These are phyloP conservation scores for Colletotrichum navitas DNA, from an alignment of 2,329 filamentous ascomycete genomes.

Conservation along the genomic window DNA sequence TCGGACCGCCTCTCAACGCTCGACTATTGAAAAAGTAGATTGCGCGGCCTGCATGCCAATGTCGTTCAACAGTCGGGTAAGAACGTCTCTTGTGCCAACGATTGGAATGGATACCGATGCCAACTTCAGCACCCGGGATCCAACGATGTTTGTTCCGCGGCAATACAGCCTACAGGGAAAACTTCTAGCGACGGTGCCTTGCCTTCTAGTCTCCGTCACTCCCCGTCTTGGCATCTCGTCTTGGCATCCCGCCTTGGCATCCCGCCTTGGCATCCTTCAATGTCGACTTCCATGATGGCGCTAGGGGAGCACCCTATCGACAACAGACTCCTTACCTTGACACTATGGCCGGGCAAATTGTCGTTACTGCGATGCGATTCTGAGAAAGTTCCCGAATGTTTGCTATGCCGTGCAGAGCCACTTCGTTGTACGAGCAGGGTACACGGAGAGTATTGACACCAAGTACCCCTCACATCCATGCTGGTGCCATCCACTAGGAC, in stretches of 20 bases:
- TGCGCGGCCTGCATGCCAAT: conserved; percentile 22
- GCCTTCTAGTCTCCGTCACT: conserved; percentile 25
- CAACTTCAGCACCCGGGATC: conserved; percentile 3
- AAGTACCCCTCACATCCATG: conserved; percentile 22
- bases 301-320: not conserved
- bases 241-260: conserved; percentile 25
- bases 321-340: not conserved
- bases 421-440: not conserved
- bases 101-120: conserved; percentile 3
- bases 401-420: not conserved
- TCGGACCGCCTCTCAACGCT: conserved; percentile 25
- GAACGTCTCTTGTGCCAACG: not conserved
- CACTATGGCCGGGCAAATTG: not conserved
- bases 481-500: conserved; percentile 19
- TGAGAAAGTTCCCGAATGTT: not conserved
- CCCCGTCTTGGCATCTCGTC: conserved; percentile 19
- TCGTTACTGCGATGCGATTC: not conserved
- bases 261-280: not conserved
- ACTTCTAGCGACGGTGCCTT: conserved; percentile 29
- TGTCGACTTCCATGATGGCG: not conserved
- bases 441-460: conserved; percentile 8
- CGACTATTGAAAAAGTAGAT: conserved; percentile 19
- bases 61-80: not conserved
- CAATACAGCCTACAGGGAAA: conserved; percentile 11
- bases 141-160: conserved; percentile 18